phyloP scores from a whole-genome alignment of 176 grass and related monocot species.

The Guadua angustifolia region DNA sequence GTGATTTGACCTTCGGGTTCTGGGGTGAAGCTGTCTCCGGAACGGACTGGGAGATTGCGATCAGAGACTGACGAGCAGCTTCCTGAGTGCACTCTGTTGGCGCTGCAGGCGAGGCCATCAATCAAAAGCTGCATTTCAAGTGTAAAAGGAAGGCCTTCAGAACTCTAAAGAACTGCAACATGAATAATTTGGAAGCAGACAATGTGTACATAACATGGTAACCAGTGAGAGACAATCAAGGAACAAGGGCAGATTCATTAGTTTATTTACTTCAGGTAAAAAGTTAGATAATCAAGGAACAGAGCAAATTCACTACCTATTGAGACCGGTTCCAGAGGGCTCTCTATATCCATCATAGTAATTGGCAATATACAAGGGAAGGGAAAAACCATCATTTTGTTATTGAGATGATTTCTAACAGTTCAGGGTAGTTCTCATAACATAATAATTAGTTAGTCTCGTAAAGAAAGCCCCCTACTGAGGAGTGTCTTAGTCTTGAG shows the following conservation, averaged over 20 bases:
- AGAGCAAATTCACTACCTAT: not conserved
- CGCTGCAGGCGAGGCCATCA: conserved; percentile 61
- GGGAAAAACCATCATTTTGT: not conserved
- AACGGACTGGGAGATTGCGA: conserved; percentile 74
- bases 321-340: not conserved
- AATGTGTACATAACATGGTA: not conserved
- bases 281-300: conserved; percentile 4
- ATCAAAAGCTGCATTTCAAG: conserved; percentile 47
- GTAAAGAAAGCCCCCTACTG: not conserved
- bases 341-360: not conserved
- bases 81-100: conserved; percentile 56
- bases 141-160: conserved; percentile 31
- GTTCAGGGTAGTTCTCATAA: not conserved
- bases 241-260: not conserved
- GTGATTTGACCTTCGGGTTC: conserved; percentile 38
- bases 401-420: not conserved
- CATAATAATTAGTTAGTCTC: not conserved
- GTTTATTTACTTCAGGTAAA: not conserved
- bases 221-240: not conserved
- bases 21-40: conserved; percentile 45
- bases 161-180: not conserved
- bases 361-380: not conserved
- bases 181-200: not conserved
- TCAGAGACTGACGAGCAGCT: conserved; percentile 72
- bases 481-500: not conserved